A percentile compares a stretch with the other conserved stretches of the same genome.
Conservation (phyloP, 495 filamentous ascomycete genomes). For the Tuber magnatum region DNA sequence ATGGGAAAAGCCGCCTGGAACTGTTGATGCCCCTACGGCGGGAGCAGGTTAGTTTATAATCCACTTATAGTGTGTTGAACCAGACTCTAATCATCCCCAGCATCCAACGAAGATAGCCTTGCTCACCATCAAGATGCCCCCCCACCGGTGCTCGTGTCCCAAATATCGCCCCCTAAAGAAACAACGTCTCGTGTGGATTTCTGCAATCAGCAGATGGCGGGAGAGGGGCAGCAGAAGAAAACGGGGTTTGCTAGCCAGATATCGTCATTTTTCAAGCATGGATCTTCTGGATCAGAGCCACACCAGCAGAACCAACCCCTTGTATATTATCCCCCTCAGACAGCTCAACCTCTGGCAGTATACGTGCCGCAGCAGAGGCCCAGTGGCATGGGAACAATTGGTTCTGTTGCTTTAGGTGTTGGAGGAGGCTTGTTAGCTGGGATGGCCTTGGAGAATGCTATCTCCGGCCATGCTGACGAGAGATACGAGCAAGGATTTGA, state of each 20-base stretch:
- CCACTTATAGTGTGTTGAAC: not conserved
- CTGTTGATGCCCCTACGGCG: conserved; percentile 15
- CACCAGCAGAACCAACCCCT: not conserved
- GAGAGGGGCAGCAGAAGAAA: not conserved
- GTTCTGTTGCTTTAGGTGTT: conserved; percentile 40
- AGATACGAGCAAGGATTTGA: conserved; percentile 36
- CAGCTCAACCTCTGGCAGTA: not conserved
- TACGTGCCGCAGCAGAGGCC: conserved; percentile 13
- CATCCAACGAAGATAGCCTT: not conserved
- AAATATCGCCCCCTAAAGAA: not conserved
- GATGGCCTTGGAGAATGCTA: conserved; percentile 29
- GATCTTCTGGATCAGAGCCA: not conserved
- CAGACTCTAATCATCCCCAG: not conserved
- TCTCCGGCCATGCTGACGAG: conserved; percentile 19
- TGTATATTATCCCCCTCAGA: not conserved
- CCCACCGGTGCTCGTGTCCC: not conserved
- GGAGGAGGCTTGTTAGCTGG: conserved; percentile 41
- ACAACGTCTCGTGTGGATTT: too few species aligned
- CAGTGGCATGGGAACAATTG: conserved; percentile 27
- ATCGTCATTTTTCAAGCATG: not conserved
- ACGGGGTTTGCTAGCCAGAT: not conserved
- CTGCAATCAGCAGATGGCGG: not conserved
- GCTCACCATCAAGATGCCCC: conserved; percentile 12
- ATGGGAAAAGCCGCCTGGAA: conserved; percentile 34
- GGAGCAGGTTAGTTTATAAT: conserved; percentile 12